Base-by-base conservation (phyloP, 1,284 basidiomycete species). In the Phylloboletellus chloephorus region DNA sequence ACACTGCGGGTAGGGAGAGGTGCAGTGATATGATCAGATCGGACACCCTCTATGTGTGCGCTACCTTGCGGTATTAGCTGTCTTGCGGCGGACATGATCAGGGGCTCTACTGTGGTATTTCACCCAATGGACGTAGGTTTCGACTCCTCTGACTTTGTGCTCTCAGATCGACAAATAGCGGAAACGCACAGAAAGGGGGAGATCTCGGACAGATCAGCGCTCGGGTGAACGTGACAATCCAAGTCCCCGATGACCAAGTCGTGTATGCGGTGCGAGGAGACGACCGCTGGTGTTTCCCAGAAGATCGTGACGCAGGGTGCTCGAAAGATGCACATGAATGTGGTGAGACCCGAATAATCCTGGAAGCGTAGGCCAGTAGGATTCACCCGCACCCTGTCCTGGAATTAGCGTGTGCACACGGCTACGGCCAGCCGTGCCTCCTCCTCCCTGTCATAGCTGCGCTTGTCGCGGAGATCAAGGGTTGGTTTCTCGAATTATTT, bases 1-100 rank as follows among this genome's bases (percentile, higher is more conserved):
- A 40, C 15, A 29, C n/a, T 25, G 37, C 54, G 57, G 56, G n/a
- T n/a, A n/a, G n/a, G n/a, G n/a, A n/a, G n/a, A n/a, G 52, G 51
- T 48, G 42, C 31, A 40, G 23, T 33, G 46, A 47, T 47, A 39
- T 29, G 39, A 39, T 58, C 36, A 29, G 45, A 63, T 46, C 49
- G 39, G 39, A 43, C 39, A 20, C 57, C 43, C 40, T 58, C 29
- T 39, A 39, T 20, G 31, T 17, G 35, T 29, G 23, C 37, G 39
- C 35, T 35, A 42, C 34, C 37, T 37, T 41, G 37, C 34, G 19
- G 21, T 41, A 20, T 43, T 31, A 9, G 28, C 21, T 43, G 43
- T 52, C 50, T 43, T 37, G 31, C 26, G 30, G 23, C n/a, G 21
- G 37, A 38, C 29, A 33, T 16, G 26, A 35, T 33, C 32, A 30